Evolutionary conservation across 2,329 filamentous ascomycete genomes (phyloP), one percentile per base, ranked within the genome.

Genomic region (Aspergillus ustus): DNA sequence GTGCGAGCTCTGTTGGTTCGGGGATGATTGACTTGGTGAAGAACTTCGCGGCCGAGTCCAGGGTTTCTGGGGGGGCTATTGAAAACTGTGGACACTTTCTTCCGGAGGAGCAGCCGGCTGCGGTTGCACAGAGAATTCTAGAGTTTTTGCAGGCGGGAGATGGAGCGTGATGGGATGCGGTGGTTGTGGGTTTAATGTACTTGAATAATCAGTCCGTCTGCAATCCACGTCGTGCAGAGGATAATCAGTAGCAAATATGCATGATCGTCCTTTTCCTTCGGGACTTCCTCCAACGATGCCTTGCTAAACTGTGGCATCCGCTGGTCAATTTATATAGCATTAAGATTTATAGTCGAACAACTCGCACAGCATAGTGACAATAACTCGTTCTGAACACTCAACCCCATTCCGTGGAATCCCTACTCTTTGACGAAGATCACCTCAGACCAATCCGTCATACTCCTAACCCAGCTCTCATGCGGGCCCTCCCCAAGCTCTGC

Each of bases 31-130:
- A 46, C 4, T 52, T 70, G 52, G 63, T 67, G 3, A 55, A 59
- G 29, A 63, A 59, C 1, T 64, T 70, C 20, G 68, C 67, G 17
- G 49, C 45, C 25, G 25, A 25, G 25, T 25, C 25, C 7, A 65
- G 66, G 6, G 69, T 69, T n/a, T 58, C 57, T 0, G 69, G 69
- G 6, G 63, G 65, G 8, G 62, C 56, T 15, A 67, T 72, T 54
- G 50, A 67, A 3, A 63, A 71, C 46, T 71, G 70, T 61, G 69
- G 69, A 2, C 69, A 72, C 46, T 70, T 68, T 63, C 52, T 72
- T 0, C 60, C 64, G n/a, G 69, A 72, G 50, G 70, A 72, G 62
- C 68, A 71, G 51, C 70, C 70, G 22, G 59, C 60, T 52, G 61
- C 64, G 57, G 63, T 66, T 11, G 63, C 65, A 37, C 43, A 51